phyloP scores from a whole-genome alignment of 2,329 filamentous ascomycete species.

The Graphium sp. region DNA sequence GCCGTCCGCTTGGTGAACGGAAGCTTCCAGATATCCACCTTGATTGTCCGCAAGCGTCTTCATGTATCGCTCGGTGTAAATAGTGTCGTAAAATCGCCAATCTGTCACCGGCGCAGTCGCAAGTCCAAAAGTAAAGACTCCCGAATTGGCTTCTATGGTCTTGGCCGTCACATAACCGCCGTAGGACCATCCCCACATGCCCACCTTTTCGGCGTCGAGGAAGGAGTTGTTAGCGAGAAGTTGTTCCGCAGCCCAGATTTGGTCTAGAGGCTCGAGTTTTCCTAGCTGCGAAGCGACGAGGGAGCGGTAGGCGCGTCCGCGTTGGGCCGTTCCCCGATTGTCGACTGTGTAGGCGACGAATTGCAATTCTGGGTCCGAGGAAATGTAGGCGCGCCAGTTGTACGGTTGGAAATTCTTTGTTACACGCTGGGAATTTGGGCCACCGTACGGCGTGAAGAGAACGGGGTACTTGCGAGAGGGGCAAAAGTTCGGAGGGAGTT shows the following conservation, averaged over 20 bases:
- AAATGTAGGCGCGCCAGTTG: conserved; percentile 45
- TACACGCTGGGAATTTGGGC: conserved; percentile 46
- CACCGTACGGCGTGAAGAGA: conserved; percentile 52
- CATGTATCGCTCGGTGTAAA: conserved; percentile 63
- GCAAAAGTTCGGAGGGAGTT: conserved; percentile 48
- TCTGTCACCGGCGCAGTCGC: conserved; percentile 51
- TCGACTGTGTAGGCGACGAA: conserved; percentile 54
- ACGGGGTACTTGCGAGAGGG: conserved; percentile 46
- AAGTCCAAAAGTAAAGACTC: conserved; percentile 43
- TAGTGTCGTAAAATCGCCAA: conserved; percentile 54
- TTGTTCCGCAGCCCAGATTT: conserved; percentile 48
- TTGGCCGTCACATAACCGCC: conserved; percentile 52
- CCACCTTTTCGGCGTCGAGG: conserved; percentile 41
- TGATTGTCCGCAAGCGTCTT: conserved; percentile 39
- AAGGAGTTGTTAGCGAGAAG: conserved; percentile 30
- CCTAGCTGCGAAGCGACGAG: conserved; percentile 42
- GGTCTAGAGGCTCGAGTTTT: conserved; percentile 45
- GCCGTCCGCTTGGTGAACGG: conserved; percentile 37
- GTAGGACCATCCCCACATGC: conserved; percentile 54
- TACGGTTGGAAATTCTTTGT: conserved; percentile 35
- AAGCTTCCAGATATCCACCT: conserved; percentile 42
- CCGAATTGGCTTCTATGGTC: conserved; percentile 44
- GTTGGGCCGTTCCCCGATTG: conserved; percentile 48
- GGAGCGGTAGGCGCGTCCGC: conserved; percentile 45
- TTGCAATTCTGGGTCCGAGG: conserved; percentile 49